Evolutionary conservation across 2,329 filamentous ascomycete genomes (phyloP).

Genomic region (Penicillium oxalicum): DNA sequence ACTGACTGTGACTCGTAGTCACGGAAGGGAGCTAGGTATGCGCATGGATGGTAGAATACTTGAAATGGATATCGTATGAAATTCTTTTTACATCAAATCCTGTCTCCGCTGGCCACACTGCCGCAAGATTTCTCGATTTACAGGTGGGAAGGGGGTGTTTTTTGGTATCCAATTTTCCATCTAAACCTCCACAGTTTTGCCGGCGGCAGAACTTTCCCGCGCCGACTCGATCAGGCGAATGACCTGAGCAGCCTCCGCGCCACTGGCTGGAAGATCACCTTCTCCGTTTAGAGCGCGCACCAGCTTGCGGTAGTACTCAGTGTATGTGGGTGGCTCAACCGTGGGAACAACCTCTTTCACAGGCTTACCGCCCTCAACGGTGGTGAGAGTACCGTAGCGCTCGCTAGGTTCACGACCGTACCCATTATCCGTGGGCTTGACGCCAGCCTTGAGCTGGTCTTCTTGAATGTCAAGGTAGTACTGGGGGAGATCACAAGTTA

Average conservation of each 20-base stretch:
- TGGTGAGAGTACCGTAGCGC: constrained; percentile 53
- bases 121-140: too few relatives aligned
- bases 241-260: constrained; percentile 49
- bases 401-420: constrained; percentile 61
- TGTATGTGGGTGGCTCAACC: constrained; percentile 62
- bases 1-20: too few relatives aligned
- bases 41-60: too few relatives aligned
- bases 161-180: background rate
- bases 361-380: constrained; percentile 49
- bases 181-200: constrained; percentile 43
- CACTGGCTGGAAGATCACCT: constrained; percentile 49
- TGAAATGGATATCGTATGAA: too few relatives aligned
- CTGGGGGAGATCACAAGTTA: constrained; percentile 12
- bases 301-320: constrained; percentile 57
- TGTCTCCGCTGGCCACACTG: too few relatives aligned
- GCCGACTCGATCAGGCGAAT: constrained; percentile 54
- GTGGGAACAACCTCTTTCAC: constrained; percentile 51
- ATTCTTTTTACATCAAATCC: too few relatives aligned
- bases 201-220: constrained; percentile 47
- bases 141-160: too few relatives aligned
- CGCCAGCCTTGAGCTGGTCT: constrained; percentile 61
- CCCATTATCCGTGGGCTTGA: constrained; percentile 53
- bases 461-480: constrained; percentile 67
- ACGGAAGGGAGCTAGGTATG: too few relatives aligned
- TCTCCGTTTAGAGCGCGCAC: constrained; percentile 50